A percentile compares a stretch with the other conserved stretches of the same genome.
Conservation (phyloP, 179 eudicot species). For the Nepenthes alata region DNA sequence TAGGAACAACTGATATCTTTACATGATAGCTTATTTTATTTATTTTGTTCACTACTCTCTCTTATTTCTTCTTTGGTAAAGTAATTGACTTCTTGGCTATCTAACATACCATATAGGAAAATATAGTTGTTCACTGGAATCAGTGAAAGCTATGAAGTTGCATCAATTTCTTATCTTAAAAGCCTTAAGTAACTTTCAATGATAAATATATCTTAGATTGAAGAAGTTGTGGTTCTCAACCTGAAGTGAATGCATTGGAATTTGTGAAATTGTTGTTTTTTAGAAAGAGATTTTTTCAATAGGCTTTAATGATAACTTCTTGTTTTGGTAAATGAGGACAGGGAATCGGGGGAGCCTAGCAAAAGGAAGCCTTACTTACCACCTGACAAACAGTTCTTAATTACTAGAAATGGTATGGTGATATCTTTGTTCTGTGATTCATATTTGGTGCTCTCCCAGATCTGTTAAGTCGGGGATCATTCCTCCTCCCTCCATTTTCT, state of each 20-base stretch:
- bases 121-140: too few species aligned
- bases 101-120: too few species aligned
- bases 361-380: slow-evolving; percentile 78
- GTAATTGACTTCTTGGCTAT: neutral
- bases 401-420: slow-evolving; percentile 74
- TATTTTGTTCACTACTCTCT: neutral
- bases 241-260: too few species aligned
- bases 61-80: neutral
- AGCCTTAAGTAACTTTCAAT: too few species aligned
- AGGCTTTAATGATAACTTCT: neutral
- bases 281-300: too few species aligned
- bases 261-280: too few species aligned
- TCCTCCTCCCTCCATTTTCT: too few species aligned
- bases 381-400: slow-evolving; percentile 61
- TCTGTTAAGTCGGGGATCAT: neutral
- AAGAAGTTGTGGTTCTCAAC: too few species aligned
- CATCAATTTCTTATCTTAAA: too few species aligned
- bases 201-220: too few species aligned
- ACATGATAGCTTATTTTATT: neutral
- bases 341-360: slow-evolving; percentile 91
- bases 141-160: too few species aligned
- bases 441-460: neutral
- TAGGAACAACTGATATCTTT: too few species aligned
- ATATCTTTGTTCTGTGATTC: neutral
- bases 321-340: slow-evolving; percentile 14